Conservation (phyloP, 2,329 filamentous ascomycete genomes). For the Trichophyton rubrum region DNA sequence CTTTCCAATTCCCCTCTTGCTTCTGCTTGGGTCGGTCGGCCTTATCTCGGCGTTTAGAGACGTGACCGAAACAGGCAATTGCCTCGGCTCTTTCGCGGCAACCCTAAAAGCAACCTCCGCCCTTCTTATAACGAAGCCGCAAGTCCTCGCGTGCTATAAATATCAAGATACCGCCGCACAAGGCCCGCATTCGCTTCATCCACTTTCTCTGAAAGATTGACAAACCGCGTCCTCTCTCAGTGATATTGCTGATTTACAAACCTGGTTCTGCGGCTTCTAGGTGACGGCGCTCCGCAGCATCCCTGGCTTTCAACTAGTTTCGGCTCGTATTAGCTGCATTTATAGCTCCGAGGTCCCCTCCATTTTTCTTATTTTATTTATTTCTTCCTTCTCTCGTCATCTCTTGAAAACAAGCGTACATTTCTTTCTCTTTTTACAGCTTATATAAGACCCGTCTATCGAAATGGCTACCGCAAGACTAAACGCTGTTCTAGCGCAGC, state of each 20-base stretch:
- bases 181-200: background rate
- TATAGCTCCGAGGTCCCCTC: conserved; percentile 5
- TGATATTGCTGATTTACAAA: background rate
- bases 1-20: background rate
- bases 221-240: background rate
- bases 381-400: background rate
- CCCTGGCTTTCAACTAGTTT: background rate
- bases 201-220: background rate
- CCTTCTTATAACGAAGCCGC: background rate
- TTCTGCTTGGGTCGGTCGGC: background rate
- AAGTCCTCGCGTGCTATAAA: background rate
- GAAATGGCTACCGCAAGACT: conserved; percentile 15
- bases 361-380: background rate
- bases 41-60: background rate
- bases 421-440: background rate
- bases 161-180: background rate
- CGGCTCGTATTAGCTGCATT: background rate
- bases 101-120: background rate
- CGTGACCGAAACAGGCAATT: conserved; percentile 1
- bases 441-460: background rate
- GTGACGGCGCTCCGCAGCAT: background rate
- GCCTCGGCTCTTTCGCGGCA: conserved; percentile 4
- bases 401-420: background rate
- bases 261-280: background rate
- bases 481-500: conserved; percentile 13